Evolutionary conservation across 768 basidiomycete species (phyloP).

Genomic region (Saitozyma podzolica): DNA sequence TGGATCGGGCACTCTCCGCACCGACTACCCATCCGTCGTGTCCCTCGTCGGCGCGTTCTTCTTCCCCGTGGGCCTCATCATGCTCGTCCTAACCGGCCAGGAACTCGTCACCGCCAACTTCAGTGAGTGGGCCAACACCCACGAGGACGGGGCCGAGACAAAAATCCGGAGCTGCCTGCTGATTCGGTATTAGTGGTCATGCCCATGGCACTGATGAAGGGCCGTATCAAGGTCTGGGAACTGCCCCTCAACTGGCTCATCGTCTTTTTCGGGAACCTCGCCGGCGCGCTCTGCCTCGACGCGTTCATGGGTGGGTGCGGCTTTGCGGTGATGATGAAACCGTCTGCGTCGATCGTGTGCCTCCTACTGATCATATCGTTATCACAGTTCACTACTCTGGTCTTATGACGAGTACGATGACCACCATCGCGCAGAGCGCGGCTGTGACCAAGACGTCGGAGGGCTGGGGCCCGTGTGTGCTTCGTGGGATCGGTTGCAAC

Average conservation of each 20-base stretch:
- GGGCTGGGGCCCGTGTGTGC: slow-evolving; percentile 18
- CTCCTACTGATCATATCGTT: too few relatives aligned
- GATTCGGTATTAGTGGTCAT: slow-evolving; percentile 5
- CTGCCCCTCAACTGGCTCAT: slow-evolving; percentile 24
- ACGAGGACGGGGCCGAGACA: too few relatives aligned
- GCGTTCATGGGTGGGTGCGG: slow-evolving; percentile 10
- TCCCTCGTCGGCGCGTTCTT: slow-evolving; percentile 19
- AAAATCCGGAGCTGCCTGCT: too few relatives aligned
- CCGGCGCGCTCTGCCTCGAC: slow-evolving; percentile 18
- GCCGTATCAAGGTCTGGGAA: slow-evolving; percentile 21
- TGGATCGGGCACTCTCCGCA: slow-evolving; percentile 19
- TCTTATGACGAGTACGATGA: slow-evolving; percentile 14
- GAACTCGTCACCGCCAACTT: slow-evolving; percentile 28
- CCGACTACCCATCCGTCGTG: slow-evolving; percentile 23
- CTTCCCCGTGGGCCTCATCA: slow-evolving; percentile 27
- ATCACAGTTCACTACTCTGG: slow-evolving; percentile 15
- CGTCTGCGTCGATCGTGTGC: too few relatives aligned
- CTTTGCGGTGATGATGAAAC: too few relatives aligned
- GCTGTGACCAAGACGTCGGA: slow-evolving; percentile 17
- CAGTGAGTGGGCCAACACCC: neutral
- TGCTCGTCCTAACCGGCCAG: slow-evolving; percentile 28
- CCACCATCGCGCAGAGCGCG: slow-evolving; percentile 17
- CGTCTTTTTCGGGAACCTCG: slow-evolving; percentile 28
- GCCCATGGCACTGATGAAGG: slow-evolving; percentile 23
- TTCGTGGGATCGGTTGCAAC: slow-evolving; percentile 25